Conservation (phyloP, 257 asterid species). For the Nicotiana attenuata region DNA sequence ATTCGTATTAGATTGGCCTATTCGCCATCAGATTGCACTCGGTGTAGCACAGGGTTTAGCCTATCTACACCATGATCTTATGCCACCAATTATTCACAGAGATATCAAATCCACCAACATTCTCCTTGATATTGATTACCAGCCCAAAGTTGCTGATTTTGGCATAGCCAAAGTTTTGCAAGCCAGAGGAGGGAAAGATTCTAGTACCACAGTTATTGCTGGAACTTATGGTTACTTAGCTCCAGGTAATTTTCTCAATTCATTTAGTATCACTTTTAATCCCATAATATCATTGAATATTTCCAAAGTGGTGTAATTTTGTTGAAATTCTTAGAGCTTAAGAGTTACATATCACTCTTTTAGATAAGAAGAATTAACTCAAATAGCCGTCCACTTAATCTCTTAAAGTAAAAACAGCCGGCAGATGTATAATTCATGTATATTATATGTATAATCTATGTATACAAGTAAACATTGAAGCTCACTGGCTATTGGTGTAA, state of each 20-base stretch:
- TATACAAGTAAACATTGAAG: no score
- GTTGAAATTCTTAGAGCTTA: not conserved
- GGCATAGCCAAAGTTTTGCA: constrained; percentile 90
- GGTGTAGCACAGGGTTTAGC: constrained; percentile 92
- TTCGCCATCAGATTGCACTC: constrained; percentile 65
- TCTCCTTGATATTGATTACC: constrained; percentile 63
- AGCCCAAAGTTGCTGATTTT: constrained; percentile 86
- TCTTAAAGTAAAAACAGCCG: no score
- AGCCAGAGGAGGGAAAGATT: constrained; percentile 68
- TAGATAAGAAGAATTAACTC: not conserved
- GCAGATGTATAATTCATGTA: no score
- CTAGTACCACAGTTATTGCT: constrained; percentile 59
- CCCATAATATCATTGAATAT: not conserved
- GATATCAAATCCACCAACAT: constrained; percentile 86
- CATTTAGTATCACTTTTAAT: not conserved
- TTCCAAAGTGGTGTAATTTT: not conserved
- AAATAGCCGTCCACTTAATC: no score
- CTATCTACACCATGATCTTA: constrained; percentile 80
- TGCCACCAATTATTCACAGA: constrained; percentile 71
- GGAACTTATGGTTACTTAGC: constrained; percentile 97
- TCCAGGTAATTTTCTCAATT: constrained; percentile 47
- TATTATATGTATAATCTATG: no score
- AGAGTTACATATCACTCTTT: not conserved
- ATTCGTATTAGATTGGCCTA: constrained; percentile 65
- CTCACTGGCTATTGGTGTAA: no score